These are phyloP conservation scores for Leishmania lainsoni DNA, from an alignment of 208 protist species.

Conservation along the genomic window DNA sequence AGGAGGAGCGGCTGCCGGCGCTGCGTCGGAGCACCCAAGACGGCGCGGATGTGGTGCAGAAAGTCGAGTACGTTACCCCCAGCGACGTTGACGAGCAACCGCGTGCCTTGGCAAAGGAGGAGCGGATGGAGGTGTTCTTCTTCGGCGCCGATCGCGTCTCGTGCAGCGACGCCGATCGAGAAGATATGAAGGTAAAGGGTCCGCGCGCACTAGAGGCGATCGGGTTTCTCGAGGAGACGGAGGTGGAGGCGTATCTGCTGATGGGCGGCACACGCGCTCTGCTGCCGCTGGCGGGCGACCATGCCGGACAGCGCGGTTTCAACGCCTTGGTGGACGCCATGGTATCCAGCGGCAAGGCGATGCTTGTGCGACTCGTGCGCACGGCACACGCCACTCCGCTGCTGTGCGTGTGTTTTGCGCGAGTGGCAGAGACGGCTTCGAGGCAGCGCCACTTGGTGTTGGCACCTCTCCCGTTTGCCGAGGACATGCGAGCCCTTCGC, in stretches of 20 bases:
- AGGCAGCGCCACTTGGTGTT: conserved; percentile 52
- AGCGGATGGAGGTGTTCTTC: conserved; percentile 61
- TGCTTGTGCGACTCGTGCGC: conserved; percentile 87
- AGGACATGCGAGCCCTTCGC: conserved; percentile 77
- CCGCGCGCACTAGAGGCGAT: conserved; percentile 67
- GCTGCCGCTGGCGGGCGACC: conserved; percentile 68
- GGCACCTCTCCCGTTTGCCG: conserved; percentile 78
- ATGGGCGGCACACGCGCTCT: conserved; percentile 74
- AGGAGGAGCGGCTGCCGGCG: conserved; percentile 55
- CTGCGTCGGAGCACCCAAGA: conserved; percentile 52
- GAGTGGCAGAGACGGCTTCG: conserved; percentile 9
- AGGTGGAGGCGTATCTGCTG: conserved; percentile 71
- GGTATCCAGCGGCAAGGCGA: conserved; percentile 35
- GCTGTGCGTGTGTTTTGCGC: conserved; percentile 67
- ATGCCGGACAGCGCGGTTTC: conserved; percentile 59
- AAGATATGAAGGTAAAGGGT: conserved; percentile 58
- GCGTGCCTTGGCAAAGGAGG: conserved; percentile 15
- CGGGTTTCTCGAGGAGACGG: conserved; percentile 64
- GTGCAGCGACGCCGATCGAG: conserved; percentile 73
- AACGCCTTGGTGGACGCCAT: conserved; percentile 79
- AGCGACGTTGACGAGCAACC: conserved; percentile 1
- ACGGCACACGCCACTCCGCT: conserved; percentile 43
- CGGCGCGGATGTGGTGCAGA: conserved; percentile 46
- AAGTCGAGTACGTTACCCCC: conserved; percentile 24
- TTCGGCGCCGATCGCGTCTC: conserved; percentile 86